phyloP scores from a whole-genome alignment of 2,329 filamentous ascomycete species.

The Epichloe baconii region DNA sequence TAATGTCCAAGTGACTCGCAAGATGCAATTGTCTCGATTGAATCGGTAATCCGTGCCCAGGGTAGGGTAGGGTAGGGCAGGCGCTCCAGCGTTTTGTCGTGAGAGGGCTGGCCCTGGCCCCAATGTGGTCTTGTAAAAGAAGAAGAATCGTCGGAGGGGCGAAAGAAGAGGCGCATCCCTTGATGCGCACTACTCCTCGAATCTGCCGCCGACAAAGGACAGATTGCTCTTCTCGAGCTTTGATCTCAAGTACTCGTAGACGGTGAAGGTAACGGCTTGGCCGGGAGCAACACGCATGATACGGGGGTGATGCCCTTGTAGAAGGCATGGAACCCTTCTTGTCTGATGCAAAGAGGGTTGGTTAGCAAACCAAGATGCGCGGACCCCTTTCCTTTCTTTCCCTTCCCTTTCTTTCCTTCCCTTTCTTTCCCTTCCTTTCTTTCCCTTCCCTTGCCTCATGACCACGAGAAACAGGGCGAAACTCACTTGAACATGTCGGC shows the following conservation, averaged over 20 bases:
- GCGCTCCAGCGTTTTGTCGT: not conserved
- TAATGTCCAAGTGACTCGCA: not conserved
- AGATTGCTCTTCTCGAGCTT: conserved; percentile 55
- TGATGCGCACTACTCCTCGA: conserved; percentile 43
- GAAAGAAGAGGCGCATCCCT: not conserved
- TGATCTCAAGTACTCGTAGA: conserved; percentile 66
- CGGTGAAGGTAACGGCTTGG: conserved; percentile 67
- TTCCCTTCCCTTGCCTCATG: not conserved
- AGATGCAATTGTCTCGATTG: not conserved
- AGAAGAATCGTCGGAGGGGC: not conserved
- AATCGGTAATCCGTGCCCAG: not conserved
- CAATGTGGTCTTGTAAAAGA: not conserved
- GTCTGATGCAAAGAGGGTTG: conserved; percentile 34
- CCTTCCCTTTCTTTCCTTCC: too few relatives aligned
- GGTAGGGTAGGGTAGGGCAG: too few relatives aligned
- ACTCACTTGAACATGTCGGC: conserved; percentile 68
- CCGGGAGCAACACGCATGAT: conserved; percentile 96
- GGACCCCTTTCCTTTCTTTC: not conserved
- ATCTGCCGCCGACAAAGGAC: conserved; percentile 47
- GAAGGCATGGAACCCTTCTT: conserved; percentile 89
- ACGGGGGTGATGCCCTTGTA: conserved; percentile 96
- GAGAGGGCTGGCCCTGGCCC: not conserved
- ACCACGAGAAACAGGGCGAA: not conserved
- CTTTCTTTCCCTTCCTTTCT: too few relatives aligned
- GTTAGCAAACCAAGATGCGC: not conserved